phyloP scores from a whole-genome alignment of 495 filamentous ascomycete species.

The Penicillium turbatum region DNA sequence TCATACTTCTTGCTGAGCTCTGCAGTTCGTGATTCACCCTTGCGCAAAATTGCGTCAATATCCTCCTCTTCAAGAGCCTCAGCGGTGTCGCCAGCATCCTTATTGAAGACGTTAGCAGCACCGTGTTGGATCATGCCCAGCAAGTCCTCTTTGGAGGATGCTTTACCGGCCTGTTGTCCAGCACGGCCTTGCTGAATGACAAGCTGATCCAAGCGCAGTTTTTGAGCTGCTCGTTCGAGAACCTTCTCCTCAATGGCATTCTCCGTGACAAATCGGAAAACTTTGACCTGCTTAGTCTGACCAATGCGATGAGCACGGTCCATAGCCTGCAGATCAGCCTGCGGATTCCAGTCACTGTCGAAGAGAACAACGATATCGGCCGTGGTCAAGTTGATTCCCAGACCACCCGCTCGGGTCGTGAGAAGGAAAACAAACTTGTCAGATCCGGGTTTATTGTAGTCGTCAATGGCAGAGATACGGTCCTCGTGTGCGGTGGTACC shows the following conservation, averaged over 20 bases:
- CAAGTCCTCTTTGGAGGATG: slow-evolving; percentile 91
- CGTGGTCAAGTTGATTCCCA: slow-evolving; percentile 96
- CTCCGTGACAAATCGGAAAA: slow-evolving; percentile 95
- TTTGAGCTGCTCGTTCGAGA: slow-evolving; percentile 93
- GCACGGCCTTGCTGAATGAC: slow-evolving; percentile 98
- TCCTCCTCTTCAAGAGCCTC: slow-evolving; percentile 73
- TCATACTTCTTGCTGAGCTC: slow-evolving; percentile 90
- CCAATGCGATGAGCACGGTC: slow-evolving; percentile 97
- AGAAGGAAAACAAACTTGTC: slow-evolving; percentile 97
- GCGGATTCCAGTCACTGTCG: slow-evolving; percentile 99
- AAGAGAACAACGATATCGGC: slow-evolving; percentile 98
- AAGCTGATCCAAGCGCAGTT: slow-evolving; percentile 94
- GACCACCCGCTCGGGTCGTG: slow-evolving; percentile 92
- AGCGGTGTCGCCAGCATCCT: slow-evolving; percentile 50
- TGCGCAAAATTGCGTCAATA: slow-evolving; percentile 79
- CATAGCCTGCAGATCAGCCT: slow-evolving; percentile 98
- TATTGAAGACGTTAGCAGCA: slow-evolving; percentile 85
- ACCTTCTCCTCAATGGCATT: slow-evolving; percentile 99
- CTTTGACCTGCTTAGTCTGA: slow-evolving; percentile 95
- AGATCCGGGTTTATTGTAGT: slow-evolving; percentile 92
- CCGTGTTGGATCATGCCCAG: slow-evolving; percentile 98
- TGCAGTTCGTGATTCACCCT: slow-evolving; percentile 84
- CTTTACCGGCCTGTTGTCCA: slow-evolving; percentile 81
- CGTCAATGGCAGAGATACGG: slow-evolving; percentile 94
- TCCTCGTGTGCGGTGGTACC: slow-evolving; percentile 97